A percentile compares a stretch with the other conserved stretches of the same genome.
These are phyloP conservation scores for Zasmidium angulare DNA, from an alignment of 2,329 filamentous ascomycete species.

Conservation along the genomic window DNA sequence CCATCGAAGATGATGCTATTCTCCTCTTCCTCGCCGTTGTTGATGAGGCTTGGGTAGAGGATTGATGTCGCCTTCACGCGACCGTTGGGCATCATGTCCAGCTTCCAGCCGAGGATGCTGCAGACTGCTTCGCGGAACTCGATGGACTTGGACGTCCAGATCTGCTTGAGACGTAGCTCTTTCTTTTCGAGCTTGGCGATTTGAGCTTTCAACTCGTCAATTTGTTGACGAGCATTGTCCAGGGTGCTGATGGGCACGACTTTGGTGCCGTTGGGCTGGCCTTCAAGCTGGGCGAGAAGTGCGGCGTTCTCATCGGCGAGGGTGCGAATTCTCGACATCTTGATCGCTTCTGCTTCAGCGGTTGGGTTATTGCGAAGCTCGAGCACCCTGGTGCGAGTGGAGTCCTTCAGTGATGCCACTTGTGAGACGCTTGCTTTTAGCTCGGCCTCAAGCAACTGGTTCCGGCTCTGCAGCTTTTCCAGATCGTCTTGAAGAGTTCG, in stretches of 20 bases:
- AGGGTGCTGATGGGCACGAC: constrained; percentile 76
- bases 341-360: constrained; percentile 78
- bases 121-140: constrained; percentile 97
- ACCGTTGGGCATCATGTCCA: constrained; percentile 95
- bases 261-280: constrained; percentile 48
- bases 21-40: constrained; percentile 51
- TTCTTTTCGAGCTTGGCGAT: constrained; percentile 73
- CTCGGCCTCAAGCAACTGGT: constrained; percentile 72
- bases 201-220: constrained; percentile 57
- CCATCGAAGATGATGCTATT: constrained; percentile 80
- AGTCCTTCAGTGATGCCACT: constrained; percentile 64
- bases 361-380: constrained; percentile 92
- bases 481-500: constrained; percentile 80
- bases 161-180: constrained; percentile 81
- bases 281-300: constrained; percentile 64
- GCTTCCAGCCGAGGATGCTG: constrained; percentile 86
- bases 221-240: constrained; percentile 70
- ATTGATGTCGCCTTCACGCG: constrained; percentile 89
- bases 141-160: constrained; percentile 84
- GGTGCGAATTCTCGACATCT: constrained; percentile 73
- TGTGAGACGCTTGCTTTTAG: constrained; percentile 71
- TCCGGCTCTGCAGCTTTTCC: constrained; percentile 65
- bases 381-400: constrained; percentile 76
- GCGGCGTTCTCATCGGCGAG: constrained; percentile 82
- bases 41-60: constrained; percentile 61